Percentiles rank a stretch among this genome's conserved stretches.
phyloP scores from a whole-genome alignment of 1,284 basidiomycete species.

The Rhodotorula mucilaginosa region DNA sequence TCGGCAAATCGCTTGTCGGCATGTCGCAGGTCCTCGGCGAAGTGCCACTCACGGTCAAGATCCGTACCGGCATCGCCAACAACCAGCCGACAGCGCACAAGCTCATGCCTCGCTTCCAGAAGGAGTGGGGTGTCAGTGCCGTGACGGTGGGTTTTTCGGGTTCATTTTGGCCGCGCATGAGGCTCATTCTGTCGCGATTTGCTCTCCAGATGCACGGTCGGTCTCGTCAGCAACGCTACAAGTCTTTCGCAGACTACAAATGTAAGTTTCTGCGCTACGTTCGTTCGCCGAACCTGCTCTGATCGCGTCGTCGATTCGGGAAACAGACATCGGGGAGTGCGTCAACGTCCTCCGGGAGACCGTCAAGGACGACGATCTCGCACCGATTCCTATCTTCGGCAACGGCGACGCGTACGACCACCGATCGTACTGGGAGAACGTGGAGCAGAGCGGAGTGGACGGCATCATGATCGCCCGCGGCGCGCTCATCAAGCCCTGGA shows the following conservation, averaged over 20 bases:
- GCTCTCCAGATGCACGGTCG: constrained; percentile 79
- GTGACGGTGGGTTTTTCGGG: constrained; percentile 63
- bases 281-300: neutral
- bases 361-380: constrained; percentile 71
- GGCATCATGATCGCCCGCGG: constrained; percentile 94
- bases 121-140: constrained; percentile 74
- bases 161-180: neutral
- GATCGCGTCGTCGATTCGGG: neutral
- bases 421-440: constrained; percentile 73
- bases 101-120: constrained; percentile 77
- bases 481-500: constrained; percentile 93
- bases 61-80: constrained; percentile 73
- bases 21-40: constrained; percentile 91
- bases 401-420: constrained; percentile 92
- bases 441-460: constrained; percentile 77
- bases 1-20: constrained; percentile 82
- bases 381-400: constrained; percentile 87
- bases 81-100: constrained; percentile 89
- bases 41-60: constrained; percentile 91
- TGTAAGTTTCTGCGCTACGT: constrained; percentile 4
- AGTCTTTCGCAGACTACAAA: constrained; percentile 59
- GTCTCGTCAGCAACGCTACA: constrained; percentile 78
- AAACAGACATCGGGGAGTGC: constrained; percentile 70
- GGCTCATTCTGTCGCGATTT: neutral
- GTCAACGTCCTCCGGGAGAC: constrained; percentile 76